Evolutionary conservation across 106 monocot genomes (phyloP).

Genomic region (Dendrobium catenatum): DNA sequence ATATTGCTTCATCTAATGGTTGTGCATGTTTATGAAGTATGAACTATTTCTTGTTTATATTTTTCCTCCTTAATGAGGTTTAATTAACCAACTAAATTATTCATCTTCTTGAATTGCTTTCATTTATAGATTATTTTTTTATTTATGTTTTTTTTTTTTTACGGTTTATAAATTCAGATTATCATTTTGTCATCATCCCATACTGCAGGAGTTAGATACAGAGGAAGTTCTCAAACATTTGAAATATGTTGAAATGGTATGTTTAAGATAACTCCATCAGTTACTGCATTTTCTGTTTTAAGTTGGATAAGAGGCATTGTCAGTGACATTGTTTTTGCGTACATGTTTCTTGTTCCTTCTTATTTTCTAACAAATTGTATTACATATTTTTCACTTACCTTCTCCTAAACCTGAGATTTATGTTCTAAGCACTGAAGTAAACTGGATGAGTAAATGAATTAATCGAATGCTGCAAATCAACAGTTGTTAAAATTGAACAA

Average conservation of each 20-base stretch:
- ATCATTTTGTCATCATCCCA: background rate
- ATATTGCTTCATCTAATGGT: background rate
- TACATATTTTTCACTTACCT: background rate
- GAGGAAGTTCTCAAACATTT: slow-evolving; percentile 35
- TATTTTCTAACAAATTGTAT: background rate
- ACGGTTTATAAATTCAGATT: background rate
- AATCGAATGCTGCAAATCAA: no score
- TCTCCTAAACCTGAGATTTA: background rate
- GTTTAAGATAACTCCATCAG: background rate
- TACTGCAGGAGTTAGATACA: slow-evolving; percentile 36
- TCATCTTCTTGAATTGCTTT: background rate
- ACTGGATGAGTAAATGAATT: background rate
- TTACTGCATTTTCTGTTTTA: background rate
- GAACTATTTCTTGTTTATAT: background rate
- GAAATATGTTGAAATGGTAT: slow-evolving; percentile 40
- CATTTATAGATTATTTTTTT: background rate
- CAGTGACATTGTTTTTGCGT: background rate
- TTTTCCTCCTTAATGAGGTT: background rate
- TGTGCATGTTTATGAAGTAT: background rate
- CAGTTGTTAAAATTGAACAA: no score
- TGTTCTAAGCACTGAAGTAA: background rate
- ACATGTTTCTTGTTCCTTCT: background rate
- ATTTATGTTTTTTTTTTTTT: background rate
- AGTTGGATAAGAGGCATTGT: background rate
- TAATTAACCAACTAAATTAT: background rate